A percentile compares a stretch with the other conserved stretches of the same genome.
Conservation (phyloP, 2,329 filamentous ascomycete genomes). For the Tolypocladium tropicale region DNA sequence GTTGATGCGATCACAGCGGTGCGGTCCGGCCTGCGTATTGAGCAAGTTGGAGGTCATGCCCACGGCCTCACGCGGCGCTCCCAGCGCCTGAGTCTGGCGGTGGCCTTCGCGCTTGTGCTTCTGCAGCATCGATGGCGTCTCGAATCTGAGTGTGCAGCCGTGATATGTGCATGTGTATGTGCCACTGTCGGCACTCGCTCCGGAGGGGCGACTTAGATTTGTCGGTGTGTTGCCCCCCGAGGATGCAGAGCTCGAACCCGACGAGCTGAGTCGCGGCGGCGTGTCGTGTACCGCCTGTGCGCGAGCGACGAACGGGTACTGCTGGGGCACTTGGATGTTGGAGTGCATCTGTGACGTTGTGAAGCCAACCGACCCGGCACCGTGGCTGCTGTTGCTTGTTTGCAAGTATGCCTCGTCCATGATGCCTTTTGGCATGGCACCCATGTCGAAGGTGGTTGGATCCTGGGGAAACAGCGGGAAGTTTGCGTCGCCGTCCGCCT, state of each 20-base stretch:
- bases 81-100: constrained; percentile 53
- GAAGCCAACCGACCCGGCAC: constrained; percentile 4
- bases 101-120: constrained; percentile 95
- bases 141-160: constrained; percentile 79
- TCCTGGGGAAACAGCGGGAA: constrained; percentile 64
- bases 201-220: constrained; percentile 41
- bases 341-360: constrained; percentile 24
- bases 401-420: constrained; percentile 10
- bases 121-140: constrained; percentile 75
- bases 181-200: constrained; percentile 64
- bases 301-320: constrained; percentile 39
- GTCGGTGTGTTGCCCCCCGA: constrained; percentile 20
- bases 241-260: constrained; percentile 33
- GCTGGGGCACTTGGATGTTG: constrained; percentile 34
- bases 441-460: constrained; percentile 34
- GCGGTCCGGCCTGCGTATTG: constrained; percentile 86
- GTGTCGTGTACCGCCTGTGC: constrained; percentile 22
- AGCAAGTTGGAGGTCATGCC: constrained; percentile 45
- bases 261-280: constrained; percentile 30
- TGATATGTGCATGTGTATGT: constrained; percentile 97
- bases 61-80: constrained; percentile 16
- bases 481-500: constrained; percentile 57
- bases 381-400: constrained; percentile 1
- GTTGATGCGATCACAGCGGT: constrained; percentile 87
- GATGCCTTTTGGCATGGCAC: constrained; percentile 26